Base-by-base conservation (phyloP, 1,139 yeast genomes). In the Suhomyces bolitotheri region DNA sequence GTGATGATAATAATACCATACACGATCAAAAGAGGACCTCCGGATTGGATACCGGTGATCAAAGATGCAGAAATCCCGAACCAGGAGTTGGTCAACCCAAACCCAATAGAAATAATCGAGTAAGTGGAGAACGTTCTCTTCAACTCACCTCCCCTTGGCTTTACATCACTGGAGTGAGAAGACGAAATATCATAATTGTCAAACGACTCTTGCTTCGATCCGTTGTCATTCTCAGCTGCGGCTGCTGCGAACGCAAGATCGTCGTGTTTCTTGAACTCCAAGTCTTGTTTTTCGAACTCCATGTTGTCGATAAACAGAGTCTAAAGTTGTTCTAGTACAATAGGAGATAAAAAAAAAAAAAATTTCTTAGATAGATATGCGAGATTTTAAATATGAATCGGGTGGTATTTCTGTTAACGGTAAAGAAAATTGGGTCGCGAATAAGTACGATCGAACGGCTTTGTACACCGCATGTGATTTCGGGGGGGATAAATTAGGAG, bases 21-120 rank as follows among this genome's bases (percentile, higher is more conserved):
- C 11, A 80, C 76, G 44, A 80, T 76, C 62, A 79, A 59, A 65
- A 80, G 62, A 8, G 88, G 86, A 20, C 88, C 88, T 45, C 85
- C 85, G 17, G 83, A 76, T 38, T 70, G 64, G 38, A 80, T 78
- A 51, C 83, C 82, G 14, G 83, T 76, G 38, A 78, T 68, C 55
- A 80, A 66, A 9, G 83, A 75, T 2, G 83, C 80, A 11, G 82
- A 77, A 36, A 79, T 76, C 41, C 86, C 85, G 42, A 78, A 76
- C 86, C 86, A 80, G 7, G 84, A 78, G 60, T 80, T 80, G 17
- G 87, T 80, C 38, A 81, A 58, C 16, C 85, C 85, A 49, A 81
- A 81, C 4, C 86, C 86, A 40, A 80, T 81, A 40, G 84, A 84
- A 16, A 79, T 50, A 30, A 74, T 59, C 4, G 78, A 71, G 66